Evolutionary conservation across 139 green algal species (phyloP).

Genomic region (Coccomyxa sp.): DNA sequence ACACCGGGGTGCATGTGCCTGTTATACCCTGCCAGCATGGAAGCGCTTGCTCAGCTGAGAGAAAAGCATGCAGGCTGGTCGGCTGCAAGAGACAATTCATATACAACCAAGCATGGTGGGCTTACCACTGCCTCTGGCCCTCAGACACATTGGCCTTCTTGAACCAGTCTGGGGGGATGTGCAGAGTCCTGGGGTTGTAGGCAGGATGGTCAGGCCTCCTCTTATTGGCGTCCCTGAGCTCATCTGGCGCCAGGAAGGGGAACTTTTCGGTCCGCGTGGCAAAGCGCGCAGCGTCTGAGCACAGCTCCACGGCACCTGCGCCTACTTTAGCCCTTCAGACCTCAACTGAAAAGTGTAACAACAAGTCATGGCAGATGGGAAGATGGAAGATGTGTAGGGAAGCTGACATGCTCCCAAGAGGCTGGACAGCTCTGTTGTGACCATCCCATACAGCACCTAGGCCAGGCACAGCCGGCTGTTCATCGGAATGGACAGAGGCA

Average conservation of each 20-base stretch:
- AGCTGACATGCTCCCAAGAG: neutral
- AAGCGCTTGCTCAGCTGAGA: too few relatives aligned
- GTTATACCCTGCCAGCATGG: neutral
- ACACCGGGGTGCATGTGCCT: neutral
- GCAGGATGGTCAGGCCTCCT: conserved; percentile 55
- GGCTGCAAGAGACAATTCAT: too few relatives aligned
- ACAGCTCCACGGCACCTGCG: conserved; percentile 12
- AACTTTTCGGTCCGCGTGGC: conserved; percentile 42
- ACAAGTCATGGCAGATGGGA: neutral
- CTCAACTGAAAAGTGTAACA: neutral
- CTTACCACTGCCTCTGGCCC: conserved; percentile 78
- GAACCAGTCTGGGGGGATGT: conserved; percentile 76
- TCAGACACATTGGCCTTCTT: conserved; percentile 63
- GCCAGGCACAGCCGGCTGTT: neutral
- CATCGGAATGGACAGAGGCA: neutral
- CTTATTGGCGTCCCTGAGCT: conserved; percentile 55
- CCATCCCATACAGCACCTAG: neutral
- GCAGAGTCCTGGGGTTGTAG: conserved; percentile 77
- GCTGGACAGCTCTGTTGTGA: neutral
- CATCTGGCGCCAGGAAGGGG: conserved; percentile 65
- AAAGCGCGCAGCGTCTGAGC: conserved; percentile 51
- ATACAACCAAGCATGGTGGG: conserved; percentile 1
- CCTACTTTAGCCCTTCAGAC: neutral
- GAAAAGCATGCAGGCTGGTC: too few relatives aligned
- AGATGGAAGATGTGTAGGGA: neutral